Evolutionary conservation across 2,329 filamentous ascomycete genomes (phyloP).

Genomic region (Paracoccidioides brasiliensis): DNA sequence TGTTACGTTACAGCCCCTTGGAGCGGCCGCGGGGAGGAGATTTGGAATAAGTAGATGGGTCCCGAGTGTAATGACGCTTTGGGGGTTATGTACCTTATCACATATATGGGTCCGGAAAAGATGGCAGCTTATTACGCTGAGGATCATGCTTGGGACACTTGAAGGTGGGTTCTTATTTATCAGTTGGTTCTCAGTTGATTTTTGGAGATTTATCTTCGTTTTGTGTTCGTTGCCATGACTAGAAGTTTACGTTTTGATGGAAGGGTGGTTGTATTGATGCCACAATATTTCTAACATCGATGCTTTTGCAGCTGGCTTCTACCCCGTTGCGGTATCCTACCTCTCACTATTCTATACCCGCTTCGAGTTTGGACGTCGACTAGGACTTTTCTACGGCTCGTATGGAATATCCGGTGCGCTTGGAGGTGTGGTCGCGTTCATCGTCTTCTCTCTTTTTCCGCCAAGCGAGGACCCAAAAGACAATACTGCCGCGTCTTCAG

Average conservation of each 20-base stretch:
- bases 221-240: no score
- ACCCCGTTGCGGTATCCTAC: slow-evolving; percentile 46
- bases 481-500: slow-evolving; percentile 23
- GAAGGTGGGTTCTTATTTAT: slow-evolving; percentile 24
- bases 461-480: slow-evolving; percentile 2
- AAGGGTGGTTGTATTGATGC: neutral
- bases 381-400: slow-evolving; percentile 46
- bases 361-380: slow-evolving; percentile 42
- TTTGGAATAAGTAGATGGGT: slow-evolving; percentile 41
- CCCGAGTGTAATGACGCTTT: slow-evolving; percentile 44
- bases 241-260: neutral
- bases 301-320: slow-evolving; percentile 37
- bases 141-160: slow-evolving; percentile 35
- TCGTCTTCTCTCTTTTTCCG: slow-evolving; percentile 31
- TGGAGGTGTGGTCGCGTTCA: slow-evolving; percentile 41
- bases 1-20: slow-evolving; percentile 44
- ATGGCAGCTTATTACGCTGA: slow-evolving; percentile 36
- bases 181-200: neutral
- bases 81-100: slow-evolving; percentile 37
- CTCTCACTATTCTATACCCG: slow-evolving; percentile 46
- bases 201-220: no score
- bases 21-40: slow-evolving; percentile 32
- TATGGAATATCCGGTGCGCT: slow-evolving; percentile 44
- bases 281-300: slow-evolving; percentile 13
- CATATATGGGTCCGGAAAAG: slow-evolving; percentile 35